Conservation (phyloP, 2,329 filamentous ascomycete species). For the Aspergillus eucalypticola region DNA sequence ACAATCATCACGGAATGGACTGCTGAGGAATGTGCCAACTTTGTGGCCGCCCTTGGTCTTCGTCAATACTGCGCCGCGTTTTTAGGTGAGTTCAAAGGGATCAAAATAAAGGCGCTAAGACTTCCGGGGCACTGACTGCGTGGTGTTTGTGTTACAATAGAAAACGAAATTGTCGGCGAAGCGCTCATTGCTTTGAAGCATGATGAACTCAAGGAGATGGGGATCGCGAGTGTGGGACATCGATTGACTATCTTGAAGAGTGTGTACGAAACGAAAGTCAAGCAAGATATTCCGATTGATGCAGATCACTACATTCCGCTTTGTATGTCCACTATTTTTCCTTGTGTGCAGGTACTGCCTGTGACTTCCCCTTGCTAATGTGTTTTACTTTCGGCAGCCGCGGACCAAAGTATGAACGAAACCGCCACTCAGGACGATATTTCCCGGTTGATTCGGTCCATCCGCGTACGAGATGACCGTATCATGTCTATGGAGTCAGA, state of each 20-base stretch:
- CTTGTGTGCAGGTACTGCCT: constrained; percentile 5
- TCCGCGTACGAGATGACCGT: constrained; percentile 85
- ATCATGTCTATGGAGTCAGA: constrained; percentile 83
- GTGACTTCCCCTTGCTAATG: constrained; percentile 14
- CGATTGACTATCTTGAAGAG: constrained; percentile 91
- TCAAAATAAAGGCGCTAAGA: not conserved
- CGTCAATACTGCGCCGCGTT: constrained; percentile 81
- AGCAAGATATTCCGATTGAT: constrained; percentile 87
- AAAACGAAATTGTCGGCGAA: constrained; percentile 93
- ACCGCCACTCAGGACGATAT: constrained; percentile 92
- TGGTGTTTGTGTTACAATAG: constrained; percentile 48
- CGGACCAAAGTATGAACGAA: constrained; percentile 84
- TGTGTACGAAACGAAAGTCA: constrained; percentile 94
- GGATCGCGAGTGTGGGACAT: constrained; percentile 88
- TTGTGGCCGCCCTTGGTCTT: constrained; percentile 75
- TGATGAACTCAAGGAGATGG: constrained; percentile 93
- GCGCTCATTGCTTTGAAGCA: constrained; percentile 85
- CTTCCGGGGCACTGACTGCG: constrained; percentile 9
- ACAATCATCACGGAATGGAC: constrained; percentile 64
- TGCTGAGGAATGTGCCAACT: constrained; percentile 86
- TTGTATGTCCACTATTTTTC: constrained; percentile 60
- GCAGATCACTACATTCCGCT: constrained; percentile 90
- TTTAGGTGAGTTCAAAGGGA: constrained; percentile 64
- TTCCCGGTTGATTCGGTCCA: constrained; percentile 82
- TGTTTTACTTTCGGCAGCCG: constrained; percentile 59